Conservation (phyloP, 352 stramenopile species). For the Ophiocytium majus region DNA sequence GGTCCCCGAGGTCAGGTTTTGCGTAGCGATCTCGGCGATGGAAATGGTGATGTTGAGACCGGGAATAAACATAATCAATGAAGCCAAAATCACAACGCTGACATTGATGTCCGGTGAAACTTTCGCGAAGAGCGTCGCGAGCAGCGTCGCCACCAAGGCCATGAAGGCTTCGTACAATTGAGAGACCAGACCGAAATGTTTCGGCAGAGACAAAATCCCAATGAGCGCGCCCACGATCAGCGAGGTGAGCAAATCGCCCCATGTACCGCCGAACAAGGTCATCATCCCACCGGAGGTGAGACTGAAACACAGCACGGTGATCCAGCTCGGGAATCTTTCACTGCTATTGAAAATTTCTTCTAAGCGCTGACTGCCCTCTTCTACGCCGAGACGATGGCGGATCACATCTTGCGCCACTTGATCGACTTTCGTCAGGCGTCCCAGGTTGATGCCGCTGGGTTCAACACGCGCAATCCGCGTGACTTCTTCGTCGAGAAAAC, state of each 20-base stretch:
- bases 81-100: neutral
- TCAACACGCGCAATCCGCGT: neutral
- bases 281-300: neutral
- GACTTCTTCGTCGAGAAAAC: neutral
- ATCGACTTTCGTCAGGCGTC: neutral
- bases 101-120: neutral
- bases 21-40: neutral
- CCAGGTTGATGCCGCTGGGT: neutral
- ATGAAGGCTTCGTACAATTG: neutral
- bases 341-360: neutral
- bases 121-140: neutral
- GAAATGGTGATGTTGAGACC: slow-evolving; percentile 9
- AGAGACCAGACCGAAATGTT: neutral
- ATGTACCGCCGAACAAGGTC: neutral
- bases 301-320: neutral
- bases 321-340: neutral
- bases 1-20: neutral
- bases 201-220: neutral
- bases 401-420: neutral
- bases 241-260: neutral
- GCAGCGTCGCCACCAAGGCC: neutral
- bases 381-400: neutral
- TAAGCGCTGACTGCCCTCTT: neutral
- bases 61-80: slow-evolving; percentile 5
- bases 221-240: neutral